Evolutionary conservation across 208 protist genomes (phyloP), one percentile per base, ranked within the genome.

Genomic region (Wallacemonas sp.): DNA sequence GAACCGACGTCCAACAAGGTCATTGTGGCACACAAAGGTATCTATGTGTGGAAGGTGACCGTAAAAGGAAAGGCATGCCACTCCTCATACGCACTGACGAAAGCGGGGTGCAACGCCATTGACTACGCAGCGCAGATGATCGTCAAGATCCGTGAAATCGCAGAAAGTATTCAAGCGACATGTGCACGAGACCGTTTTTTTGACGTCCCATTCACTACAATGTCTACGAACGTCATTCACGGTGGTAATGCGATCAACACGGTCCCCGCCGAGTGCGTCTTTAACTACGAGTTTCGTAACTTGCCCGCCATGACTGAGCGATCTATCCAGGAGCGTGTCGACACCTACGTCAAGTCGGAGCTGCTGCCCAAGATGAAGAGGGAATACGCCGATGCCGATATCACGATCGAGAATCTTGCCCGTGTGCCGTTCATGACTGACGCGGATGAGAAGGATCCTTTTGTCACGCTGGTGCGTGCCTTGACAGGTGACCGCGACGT

Each of bases 201-300:
- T 44, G 65, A 82, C 26, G 57, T 64, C 9, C 60, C 45, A 26
- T 73, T 63, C 68, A 57, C 42, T 0, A 86, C 78, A 13, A 78
- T 84, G 53, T 79, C 69, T 1, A 81, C 79, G 3, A 83, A 84
- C 46, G 9, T 86, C 24, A 78, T 89, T 57, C 39, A 77, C 15
- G 79, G 83, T 22, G 70, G 77, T 50, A 81, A 84, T 45, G 74
- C 83, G 13, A 71, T 76, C 34, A 84, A 82, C 70, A 89, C 69
- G 0, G 70, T 86, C 30, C 76, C 76, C 0, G 67, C 63, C 9
- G 24, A 77, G 9, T 83, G 73, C 69, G 48, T 69, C 42, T 79
- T 83, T 58, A 26, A 71, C 3, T 86, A 78, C 57, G 76, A 89
- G 60, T 76, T 89, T 52, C 70, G 73, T 36, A 76, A 69, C 52